Base-by-base conservation (phyloP, 2,329 filamentous ascomycete genomes). In the Capronia epimyces region DNA sequence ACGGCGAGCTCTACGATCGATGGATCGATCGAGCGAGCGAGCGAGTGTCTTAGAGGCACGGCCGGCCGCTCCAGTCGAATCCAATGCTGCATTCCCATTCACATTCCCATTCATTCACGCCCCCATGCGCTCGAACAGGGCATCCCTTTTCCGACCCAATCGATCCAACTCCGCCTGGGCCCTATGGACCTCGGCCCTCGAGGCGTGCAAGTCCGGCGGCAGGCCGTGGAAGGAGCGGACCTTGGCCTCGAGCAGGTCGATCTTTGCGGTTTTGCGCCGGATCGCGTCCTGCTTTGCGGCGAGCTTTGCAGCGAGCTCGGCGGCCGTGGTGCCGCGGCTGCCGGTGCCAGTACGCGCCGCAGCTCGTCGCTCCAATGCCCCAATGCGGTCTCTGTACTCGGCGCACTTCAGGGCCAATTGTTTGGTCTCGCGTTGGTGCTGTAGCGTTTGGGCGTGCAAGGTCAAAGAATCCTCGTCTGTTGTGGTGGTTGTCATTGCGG, bases 401-500 rank as follows among this genome's bases (percentile, higher is more conserved):
- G 80, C 79, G 1, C 90, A 72, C 60, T 84, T 84, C 2, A 80
- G 70, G 12, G 76, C 71, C 31, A 87, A 72, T n/a, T 79, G 69
- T 64, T 88, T 89, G 43, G 84, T 79, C 49, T 77, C 81, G 48
- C 86, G 81, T 57, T 83, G 81, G 68, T 86, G 80, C 44, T 93
- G 84, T 3, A 83, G 75, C n/a, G 89, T 91, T 58, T 84, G 78
- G 58, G 81, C 81, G 9, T 81, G 78, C 2, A 90, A 32, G 27
- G 39, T 27, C 25, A 27, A 27, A 10, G 5, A 31, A 70, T 51
- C 46, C 3, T 37, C 34, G 4, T n/a, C 16, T 37, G 34, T 20
- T 37, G 34, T 13, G 27, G 27, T 29, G 8, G 8, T 13, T 55
- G 81, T 73, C 0, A 79, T 63, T 0, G 81, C 68, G 0, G 79